Evolutionary conservation across 495 filamentous ascomycete species (phyloP), one percentile per base, ranked within the genome.

Genomic region (Penicillium robsamsonii): DNA sequence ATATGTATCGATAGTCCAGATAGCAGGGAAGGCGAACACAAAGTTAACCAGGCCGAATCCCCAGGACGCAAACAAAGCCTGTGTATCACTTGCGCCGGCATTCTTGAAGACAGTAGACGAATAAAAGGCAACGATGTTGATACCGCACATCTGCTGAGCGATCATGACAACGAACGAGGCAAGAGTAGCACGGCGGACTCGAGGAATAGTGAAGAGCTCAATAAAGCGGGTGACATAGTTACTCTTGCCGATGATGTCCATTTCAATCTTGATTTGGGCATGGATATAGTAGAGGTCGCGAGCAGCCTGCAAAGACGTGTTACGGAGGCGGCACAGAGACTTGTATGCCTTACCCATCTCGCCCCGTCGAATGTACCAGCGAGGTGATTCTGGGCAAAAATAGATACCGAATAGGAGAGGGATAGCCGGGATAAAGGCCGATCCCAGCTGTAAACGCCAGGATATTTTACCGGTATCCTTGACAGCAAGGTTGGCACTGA

Each of bases 71-170:
- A 89, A 77, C 9, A 95, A 79, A 38, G 91, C 85, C 5, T 76
- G 63, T 48, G 76, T 80, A 10, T 79, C 67, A 58, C 18, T 66
- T 15, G 83, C 81, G 20, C 87, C 84, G 18, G 88, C 83, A 3
- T 89, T 61, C 2, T 62, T 58, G 74, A 93, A 93, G 47, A 94
- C 76, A 8, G 88, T 88, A 1, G 84, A 85, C 0, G 83, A 87
- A 72, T 94, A 96, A 76, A 94, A 94, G 13, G 90, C 86, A 41
- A 92, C 88, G 68, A 93, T 88, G 71, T 68, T 68, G 33, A 68
- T 89, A 57, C 89, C 89, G 67, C 90, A 94, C 86, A 95, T 90
- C 72, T 96, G 90, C 75, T 94, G 88, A 9, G 83, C 85, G 60
- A 89, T 79, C 83, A 90, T 90, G 50, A 91, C 86, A 1, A 80